These are phyloP conservation scores for Taphrina pruni DNA, from an alignment of 1,139 yeast species.

Conservation along the genomic window DNA sequence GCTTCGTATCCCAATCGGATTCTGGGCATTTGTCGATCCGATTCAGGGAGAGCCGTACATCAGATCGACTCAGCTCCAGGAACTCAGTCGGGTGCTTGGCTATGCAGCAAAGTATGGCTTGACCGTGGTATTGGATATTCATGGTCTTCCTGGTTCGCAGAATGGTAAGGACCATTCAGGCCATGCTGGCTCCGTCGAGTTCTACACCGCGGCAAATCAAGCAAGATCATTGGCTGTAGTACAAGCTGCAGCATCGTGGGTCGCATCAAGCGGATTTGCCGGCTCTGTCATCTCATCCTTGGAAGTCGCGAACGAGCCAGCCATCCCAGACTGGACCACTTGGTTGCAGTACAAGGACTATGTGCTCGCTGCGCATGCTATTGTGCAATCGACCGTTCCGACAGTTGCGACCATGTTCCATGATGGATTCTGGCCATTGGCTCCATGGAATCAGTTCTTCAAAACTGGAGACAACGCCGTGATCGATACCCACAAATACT, in stretches of 20 bases:
- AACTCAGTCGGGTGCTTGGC: constrained; percentile 72
- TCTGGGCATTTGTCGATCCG: constrained; percentile 80
- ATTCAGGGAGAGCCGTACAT: constrained; percentile 81
- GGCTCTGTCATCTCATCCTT: constrained; percentile 48
- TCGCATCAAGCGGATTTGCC: constrained; percentile 58
- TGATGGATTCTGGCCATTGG: constrained; percentile 73
- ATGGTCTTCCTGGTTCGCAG: constrained; percentile 97
- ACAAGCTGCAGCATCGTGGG: constrained; percentile 70
- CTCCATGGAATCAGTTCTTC: constrained; percentile 64
- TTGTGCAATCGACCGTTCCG: constrained; percentile 29
- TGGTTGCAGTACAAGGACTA: constrained; percentile 44
- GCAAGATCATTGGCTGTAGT: constrained; percentile 70
- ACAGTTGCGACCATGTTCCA: constrained; percentile 49
- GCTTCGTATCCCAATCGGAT: constrained; percentile 86
- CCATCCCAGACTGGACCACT: constrained; percentile 26
- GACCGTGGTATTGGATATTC: constrained; percentile 89
- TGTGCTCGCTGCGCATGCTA: constrained; percentile 47
- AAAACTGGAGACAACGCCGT: constrained; percentile 31
- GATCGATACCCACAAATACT: constrained; percentile 57
- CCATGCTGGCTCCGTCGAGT: constrained; percentile 54
- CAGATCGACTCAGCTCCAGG: constrained; percentile 71
- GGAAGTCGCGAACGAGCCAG: constrained; percentile 74
- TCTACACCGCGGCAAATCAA: constrained; percentile 48
- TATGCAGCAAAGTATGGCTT: constrained; percentile 73
- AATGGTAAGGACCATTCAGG: constrained; percentile 96